Percentiles rank a stretch among this genome's conserved stretches.
Conservation (phyloP, 106 monocot species). For the Dendrobium huoshanense region DNA sequence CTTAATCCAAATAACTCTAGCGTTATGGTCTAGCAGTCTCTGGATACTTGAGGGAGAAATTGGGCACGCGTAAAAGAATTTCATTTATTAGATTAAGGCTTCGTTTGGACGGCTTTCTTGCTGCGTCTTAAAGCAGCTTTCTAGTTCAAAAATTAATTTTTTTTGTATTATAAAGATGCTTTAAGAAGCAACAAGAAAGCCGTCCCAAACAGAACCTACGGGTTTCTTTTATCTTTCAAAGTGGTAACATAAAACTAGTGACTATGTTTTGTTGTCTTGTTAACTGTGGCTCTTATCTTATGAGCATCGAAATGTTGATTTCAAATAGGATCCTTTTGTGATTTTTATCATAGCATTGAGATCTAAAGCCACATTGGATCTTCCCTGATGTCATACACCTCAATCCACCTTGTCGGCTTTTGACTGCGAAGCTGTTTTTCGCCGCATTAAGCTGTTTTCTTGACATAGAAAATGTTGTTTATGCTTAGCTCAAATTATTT, state of each 20-base stretch:
- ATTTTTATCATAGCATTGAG: neutral
- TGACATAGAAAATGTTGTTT: neutral
- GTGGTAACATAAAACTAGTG: neutral
- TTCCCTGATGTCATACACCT: neutral
- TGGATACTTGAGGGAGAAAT: neutral
- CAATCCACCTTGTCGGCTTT: neutral
- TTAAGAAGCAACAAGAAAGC: too few relatives aligned
- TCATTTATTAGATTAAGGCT: neutral
- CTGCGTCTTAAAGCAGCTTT: too few relatives aligned
- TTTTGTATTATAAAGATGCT: too few relatives aligned
- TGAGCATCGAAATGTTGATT: neutral
- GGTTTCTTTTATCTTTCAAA: neutral
- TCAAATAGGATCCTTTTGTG: neutral
- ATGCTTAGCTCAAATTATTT: neutral
- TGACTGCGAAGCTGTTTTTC: neutral
- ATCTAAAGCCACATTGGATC: neutral
- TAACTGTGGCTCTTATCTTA: neutral
- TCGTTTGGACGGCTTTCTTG: neutral
- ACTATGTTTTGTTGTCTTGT: neutral
- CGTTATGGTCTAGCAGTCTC: neutral
- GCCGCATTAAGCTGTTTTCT: neutral
- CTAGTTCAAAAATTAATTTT: too few relatives aligned
- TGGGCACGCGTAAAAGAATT: neutral
- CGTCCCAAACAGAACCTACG: neutral
- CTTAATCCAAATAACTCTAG: neutral